Conservation (phyloP, 176 grass and related monocot genomes). For the Oropetium thomaeum region DNA sequence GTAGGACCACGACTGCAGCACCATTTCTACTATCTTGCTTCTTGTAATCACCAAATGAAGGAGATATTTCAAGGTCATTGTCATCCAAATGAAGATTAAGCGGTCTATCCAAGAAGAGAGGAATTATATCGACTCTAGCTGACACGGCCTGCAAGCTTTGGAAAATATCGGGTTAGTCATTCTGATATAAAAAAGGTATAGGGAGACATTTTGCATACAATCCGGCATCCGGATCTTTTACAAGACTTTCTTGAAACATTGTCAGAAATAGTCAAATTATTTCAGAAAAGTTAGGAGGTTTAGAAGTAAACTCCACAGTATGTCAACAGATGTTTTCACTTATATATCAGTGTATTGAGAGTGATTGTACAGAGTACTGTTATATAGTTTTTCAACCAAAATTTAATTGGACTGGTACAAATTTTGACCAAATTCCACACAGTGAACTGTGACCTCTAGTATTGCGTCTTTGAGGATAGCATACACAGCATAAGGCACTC, state of each 20-base stretch:
- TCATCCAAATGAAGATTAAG: slow-evolving; percentile 58
- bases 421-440: background rate
- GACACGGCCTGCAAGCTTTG: slow-evolving; percentile 67
- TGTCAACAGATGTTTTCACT: background rate
- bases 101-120: slow-evolving; percentile 72
- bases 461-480: background rate
- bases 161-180: slow-evolving; percentile 32
- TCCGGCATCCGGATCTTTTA: background rate
- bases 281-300: background rate
- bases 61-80: slow-evolving; percentile 59
- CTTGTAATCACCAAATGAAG: slow-evolving; percentile 27
- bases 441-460: background rate
- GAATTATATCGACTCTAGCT: slow-evolving; percentile 76
- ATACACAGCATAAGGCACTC: background rate
- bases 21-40: slow-evolving; percentile 18
- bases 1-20: slow-evolving; percentile 43
- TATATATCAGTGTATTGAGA: background rate
- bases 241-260: background rate
- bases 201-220: background rate
- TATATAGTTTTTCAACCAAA: background rate
- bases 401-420: background rate
- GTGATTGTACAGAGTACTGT: background rate
- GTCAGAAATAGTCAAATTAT: background rate
- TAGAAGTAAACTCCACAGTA: background rate
- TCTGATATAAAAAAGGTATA: slow-evolving; percentile 15